A percentile compares a stretch with the other conserved stretches of the same genome.
Conservation (phyloP, 2,329 filamentous ascomycete species). For the Orbilia blumenaviensis region DNA sequence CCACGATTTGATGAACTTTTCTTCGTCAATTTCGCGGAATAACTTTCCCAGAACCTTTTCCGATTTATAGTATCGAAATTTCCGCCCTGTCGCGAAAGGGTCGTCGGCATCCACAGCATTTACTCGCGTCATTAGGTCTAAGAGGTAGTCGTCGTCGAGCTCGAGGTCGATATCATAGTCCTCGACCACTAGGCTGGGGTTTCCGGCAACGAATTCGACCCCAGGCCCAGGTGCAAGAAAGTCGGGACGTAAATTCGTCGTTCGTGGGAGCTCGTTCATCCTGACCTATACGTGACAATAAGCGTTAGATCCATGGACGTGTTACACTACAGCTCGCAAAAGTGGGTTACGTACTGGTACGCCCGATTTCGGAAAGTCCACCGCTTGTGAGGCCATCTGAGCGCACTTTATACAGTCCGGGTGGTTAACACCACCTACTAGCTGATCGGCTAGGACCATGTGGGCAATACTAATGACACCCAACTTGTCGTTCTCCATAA, state of each 20-base stretch:
- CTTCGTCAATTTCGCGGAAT: slow-evolving; percentile 78
- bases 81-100: slow-evolving; percentile 6
- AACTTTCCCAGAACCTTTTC: slow-evolving; percentile 74
- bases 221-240: slow-evolving; percentile 57
- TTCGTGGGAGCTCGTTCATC: slow-evolving; percentile 51
- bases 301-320: slow-evolving; percentile 59
- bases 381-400: slow-evolving; percentile 73
- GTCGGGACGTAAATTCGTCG: slow-evolving; percentile 54
- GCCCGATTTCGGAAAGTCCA: slow-evolving; percentile 81
- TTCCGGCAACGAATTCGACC: slow-evolving; percentile 35
- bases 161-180: slow-evolving; percentile 62
- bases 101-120: slow-evolving; percentile 17
- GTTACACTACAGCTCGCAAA: slow-evolving; percentile 58
- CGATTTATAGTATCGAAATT: slow-evolving; percentile 71
- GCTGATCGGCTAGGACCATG: slow-evolving; percentile 71
- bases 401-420: slow-evolving; percentile 68
- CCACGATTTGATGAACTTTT: slow-evolving; percentile 66
- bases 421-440: slow-evolving; percentile 65
- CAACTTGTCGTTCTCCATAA: slow-evolving; percentile 74
- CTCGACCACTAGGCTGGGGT: slow-evolving; percentile 60
- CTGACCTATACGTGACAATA: slow-evolving; percentile 57
- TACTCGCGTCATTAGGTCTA: slow-evolving; percentile 61
- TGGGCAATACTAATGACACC: slow-evolving; percentile 73
- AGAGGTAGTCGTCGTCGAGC: slow-evolving; percentile 62
- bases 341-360: slow-evolving; percentile 62